Evolutionary conservation across 2,329 filamentous ascomycete species (phyloP), one percentile per base, ranked within the genome.

Genomic region (Colletotrichum eremochloae): DNA sequence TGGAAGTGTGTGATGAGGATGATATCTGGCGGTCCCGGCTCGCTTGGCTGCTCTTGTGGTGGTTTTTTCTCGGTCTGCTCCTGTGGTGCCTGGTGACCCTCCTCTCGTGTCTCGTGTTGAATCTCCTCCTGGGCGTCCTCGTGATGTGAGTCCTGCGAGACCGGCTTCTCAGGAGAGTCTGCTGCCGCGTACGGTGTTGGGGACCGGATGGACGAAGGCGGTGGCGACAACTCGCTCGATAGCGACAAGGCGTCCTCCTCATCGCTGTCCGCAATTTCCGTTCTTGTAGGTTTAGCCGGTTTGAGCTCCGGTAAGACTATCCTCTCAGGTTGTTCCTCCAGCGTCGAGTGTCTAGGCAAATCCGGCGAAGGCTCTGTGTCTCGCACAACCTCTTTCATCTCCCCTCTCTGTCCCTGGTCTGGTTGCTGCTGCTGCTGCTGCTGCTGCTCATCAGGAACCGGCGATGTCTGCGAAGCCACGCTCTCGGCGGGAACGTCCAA

Each of bases 1-100:
- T 86, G 86, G 76, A 89, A 85, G 79, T 89, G 86, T 9, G 88
- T 89, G 66, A 90, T 80, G 65, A 91, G 80, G 57, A 91, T 83
- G 50, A 90, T 79, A 67, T 86, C 84, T 9, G 85, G 84, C 15
- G 76, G 65, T n/a, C 64, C 42, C 6, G 53, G 42, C 36, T 29
- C 42, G n/a, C 31, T 56, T 48, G 58, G 24, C 67, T 55, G 29
- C 46, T 29, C 56, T 46, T 40, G 14, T 58, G 64, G 15, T 33
- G 44, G 50, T 9, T 14, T n/a, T 38, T n/a, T 56, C 52, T 57
- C 46, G 36, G 29, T 5, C 24, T 12, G 57, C 57, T 12, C 24
- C 9, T 14, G 48, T 5, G 29, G 12, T 53, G 33, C 9, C 24
- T 53, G 48, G 1, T 4, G 36, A 18, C n/a, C 7, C 48, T 64